phyloP scores from a whole-genome alignment of 73 alveolate genomes.

The Paramecium primaurelia region DNA sequence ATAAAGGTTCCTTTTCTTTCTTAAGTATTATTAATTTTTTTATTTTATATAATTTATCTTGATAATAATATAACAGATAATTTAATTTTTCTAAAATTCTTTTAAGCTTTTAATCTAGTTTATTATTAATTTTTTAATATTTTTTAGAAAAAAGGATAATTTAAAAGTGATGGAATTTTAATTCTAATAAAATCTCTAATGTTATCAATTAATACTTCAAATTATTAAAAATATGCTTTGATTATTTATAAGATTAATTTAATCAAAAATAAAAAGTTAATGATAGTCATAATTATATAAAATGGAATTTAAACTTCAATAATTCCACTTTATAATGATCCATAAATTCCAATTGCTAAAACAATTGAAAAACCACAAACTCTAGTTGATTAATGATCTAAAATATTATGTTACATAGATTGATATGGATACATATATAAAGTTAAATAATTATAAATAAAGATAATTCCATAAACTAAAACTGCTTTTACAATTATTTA shows the following conservation, averaged over 20 bases:
- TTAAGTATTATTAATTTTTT: neutral
- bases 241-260: too few relatives aligned
- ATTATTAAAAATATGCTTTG: neutral
- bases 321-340: neutral
- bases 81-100: neutral
- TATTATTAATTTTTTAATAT: neutral
- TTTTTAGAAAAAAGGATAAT: neutral
- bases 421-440: neutral
- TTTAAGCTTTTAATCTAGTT: neutral
- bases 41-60: neutral
- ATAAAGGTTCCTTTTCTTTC: neutral
- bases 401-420: neutral
- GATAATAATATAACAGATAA: neutral
- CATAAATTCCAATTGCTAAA: neutral
- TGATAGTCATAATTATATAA: neutral
- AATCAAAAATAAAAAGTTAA: neutral
- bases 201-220: neutral
- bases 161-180: neutral
- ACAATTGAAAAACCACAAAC: conserved; percentile 18
- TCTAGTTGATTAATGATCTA: neutral
- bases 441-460: neutral
- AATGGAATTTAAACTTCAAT: neutral
- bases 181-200: neutral
- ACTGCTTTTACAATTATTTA: neutral
- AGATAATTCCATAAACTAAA: neutral